Evolutionary conservation across 2,329 filamentous ascomycete species (phyloP).

Genomic region (Microascus cirrosus): DNA sequence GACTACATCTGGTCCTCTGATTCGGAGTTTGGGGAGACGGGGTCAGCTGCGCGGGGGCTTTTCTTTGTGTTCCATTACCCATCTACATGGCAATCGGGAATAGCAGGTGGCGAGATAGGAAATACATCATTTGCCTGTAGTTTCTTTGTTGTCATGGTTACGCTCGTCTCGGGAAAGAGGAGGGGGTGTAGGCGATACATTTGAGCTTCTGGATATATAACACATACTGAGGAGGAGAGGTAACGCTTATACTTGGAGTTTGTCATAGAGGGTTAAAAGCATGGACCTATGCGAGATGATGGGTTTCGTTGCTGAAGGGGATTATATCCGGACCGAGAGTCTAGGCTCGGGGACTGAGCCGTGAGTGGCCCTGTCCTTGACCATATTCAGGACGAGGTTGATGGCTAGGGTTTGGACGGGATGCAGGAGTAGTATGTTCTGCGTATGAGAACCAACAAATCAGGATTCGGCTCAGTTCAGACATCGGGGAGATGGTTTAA

Average conservation of each 20-base stretch:
- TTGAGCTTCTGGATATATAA: too few species aligned
- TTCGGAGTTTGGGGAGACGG: neutral
- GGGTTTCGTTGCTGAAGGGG: too few species aligned
- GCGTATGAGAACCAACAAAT: neutral
- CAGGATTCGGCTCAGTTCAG: neutral
- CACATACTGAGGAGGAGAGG: too few species aligned
- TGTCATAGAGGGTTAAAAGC: too few species aligned
- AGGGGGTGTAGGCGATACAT: too few species aligned
- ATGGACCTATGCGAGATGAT: too few species aligned
- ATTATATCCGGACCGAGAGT: too few species aligned
- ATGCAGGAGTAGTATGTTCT: neutral
- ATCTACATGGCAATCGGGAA: neutral
- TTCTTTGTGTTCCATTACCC: neutral
- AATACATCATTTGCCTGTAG: neutral
- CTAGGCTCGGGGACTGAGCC: too few species aligned
- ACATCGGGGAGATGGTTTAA: too few species aligned
- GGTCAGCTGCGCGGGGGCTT: conserved; percentile 1
- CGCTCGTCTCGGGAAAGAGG: neutral
- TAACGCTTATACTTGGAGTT: too few species aligned
- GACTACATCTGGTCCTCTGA: neutral
- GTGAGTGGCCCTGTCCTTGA: too few species aligned
- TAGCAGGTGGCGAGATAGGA: neutral
- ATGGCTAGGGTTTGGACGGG: neutral
- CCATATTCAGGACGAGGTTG: too few species aligned
- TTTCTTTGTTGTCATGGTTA: neutral